These are phyloP conservation scores for Phytophthora citrophthora DNA, from an alignment of 352 stramenopile species.

Conservation along the genomic window DNA sequence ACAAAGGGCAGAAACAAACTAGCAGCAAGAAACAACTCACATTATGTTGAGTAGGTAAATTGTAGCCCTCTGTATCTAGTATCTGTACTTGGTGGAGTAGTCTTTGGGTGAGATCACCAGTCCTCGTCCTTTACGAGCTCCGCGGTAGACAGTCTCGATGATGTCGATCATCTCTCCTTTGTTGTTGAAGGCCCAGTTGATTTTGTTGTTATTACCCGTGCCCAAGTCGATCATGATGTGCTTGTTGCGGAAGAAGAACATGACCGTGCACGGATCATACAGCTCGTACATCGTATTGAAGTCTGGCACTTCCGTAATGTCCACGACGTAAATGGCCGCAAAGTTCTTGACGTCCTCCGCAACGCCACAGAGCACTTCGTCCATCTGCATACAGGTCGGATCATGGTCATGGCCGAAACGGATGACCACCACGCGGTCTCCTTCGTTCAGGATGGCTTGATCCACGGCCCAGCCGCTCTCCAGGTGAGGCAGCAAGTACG, in stretches of 20 bases:
- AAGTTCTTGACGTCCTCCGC: constrained; percentile 99
- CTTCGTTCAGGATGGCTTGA: constrained; percentile 98
- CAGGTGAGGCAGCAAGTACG: constrained; percentile 98
- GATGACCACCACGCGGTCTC: constrained; percentile 98
- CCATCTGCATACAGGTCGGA: constrained; percentile 99
- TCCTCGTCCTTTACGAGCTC: constrained; percentile 96
- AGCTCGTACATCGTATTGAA: constrained; percentile 99
- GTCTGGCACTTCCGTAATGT: constrained; percentile 96
- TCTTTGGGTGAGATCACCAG: constrained; percentile 99
- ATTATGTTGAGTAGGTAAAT: background rate
- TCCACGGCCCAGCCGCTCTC: constrained; percentile 98
- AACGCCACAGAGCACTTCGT: constrained; percentile 95
- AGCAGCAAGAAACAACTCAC: background rate
- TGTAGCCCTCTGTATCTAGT: constrained; percentile 62
- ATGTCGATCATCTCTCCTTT: constrained; percentile 99
- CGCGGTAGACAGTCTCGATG: constrained; percentile 99
- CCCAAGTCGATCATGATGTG: constrained; percentile 99
- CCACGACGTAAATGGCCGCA: constrained; percentile 97
- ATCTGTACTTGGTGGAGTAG: constrained; percentile 99
- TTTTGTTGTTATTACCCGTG: constrained; percentile 99
- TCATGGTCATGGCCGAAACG: constrained; percentile 99
- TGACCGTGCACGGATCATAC: constrained; percentile 98
- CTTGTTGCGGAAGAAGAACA: constrained; percentile 99
- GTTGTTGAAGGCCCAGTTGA: constrained; percentile 98
- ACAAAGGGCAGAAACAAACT: constrained; percentile 11